Conservation (phyloP, 345 rosid genomes). For the Rhodomyrtus tomentosa region DNA sequence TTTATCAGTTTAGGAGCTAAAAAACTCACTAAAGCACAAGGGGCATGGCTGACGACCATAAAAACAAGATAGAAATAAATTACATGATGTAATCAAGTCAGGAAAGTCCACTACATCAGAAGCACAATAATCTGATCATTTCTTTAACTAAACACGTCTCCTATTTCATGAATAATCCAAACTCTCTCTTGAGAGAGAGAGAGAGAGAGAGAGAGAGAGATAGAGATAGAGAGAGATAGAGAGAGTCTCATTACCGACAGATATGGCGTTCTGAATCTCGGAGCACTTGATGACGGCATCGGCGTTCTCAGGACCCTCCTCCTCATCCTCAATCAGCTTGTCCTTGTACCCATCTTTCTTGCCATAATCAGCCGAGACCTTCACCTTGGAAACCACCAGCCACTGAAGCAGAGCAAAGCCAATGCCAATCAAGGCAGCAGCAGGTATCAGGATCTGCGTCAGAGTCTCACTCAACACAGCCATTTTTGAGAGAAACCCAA, state of each 20-base stretch:
- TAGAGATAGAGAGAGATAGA: not conserved
- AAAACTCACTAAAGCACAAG: not conserved
- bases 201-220: not conserved
- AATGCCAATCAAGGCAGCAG: conserved; percentile 38
- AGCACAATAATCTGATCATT: not conserved
- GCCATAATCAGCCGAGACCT: conserved; percentile 19
- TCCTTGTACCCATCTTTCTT: conserved; percentile 17
- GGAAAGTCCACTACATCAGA: not conserved
- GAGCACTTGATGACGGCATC: conserved; percentile 50
- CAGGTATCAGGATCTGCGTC: conserved; percentile 46
- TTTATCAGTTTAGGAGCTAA: not conserved
- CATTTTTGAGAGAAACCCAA: conserved; percentile 11
- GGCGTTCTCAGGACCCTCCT: conserved; percentile 31
- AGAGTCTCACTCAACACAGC: conserved; percentile 29
- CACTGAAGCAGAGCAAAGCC: conserved; percentile 60
- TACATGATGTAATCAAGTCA: not conserved
- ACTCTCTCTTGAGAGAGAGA: not conserved
- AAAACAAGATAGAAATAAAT: not conserved
- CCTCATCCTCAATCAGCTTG: conserved; percentile 38
- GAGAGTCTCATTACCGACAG: conserved; percentile 33
- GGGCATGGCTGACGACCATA: not conserved
- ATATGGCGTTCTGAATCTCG: conserved; percentile 63
- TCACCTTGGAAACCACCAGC: conserved; percentile 48
- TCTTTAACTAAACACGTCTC: not conserved
- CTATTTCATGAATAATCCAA: not conserved